Evolutionary conservation across 2,329 filamentous ascomycete species (phyloP).

Genomic region (Penicillium occitanis): DNA sequence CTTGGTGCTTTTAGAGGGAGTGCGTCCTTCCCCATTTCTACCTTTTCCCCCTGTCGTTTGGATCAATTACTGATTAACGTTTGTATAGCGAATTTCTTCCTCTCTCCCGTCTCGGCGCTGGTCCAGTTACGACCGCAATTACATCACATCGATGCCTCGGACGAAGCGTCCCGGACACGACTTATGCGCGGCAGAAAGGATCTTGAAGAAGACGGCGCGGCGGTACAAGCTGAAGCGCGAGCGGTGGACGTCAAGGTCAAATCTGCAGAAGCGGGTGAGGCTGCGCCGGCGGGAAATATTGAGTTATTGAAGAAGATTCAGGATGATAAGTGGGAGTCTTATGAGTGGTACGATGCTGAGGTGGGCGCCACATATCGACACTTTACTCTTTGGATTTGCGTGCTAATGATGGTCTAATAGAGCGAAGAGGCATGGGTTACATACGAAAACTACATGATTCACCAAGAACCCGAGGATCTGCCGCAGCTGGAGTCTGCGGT

Average conservation of each 20-base stretch:
- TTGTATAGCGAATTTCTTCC: slow-evolving; percentile 50
- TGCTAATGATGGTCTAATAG: slow-evolving; percentile 32
- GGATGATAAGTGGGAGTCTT: slow-evolving; percentile 75
- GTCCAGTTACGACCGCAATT: slow-evolving; percentile 89
- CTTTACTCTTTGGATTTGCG: not conserved
- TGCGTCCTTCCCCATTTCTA: slow-evolving; percentile 45
- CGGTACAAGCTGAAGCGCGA: slow-evolving; percentile 58
- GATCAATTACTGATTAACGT: not conserved
- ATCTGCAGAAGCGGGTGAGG: slow-evolving; percentile 66
- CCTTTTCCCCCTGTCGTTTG: not conserved
- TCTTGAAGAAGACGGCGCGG: slow-evolving; percentile 45
- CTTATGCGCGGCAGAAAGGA: slow-evolving; percentile 40
- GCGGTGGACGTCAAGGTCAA: slow-evolving; percentile 88
- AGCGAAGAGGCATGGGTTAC: slow-evolving; percentile 70
- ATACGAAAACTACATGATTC: slow-evolving; percentile 72
- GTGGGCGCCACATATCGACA: slow-evolving; percentile 31
- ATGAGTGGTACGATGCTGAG: slow-evolving; percentile 81
- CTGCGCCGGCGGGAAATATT: slow-evolving; percentile 69
- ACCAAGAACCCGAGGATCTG: slow-evolving; percentile 44
- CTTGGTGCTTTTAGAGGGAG: slow-evolving; percentile 84
- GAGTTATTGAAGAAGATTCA: slow-evolving; percentile 74
- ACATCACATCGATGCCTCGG: slow-evolving; percentile 83
- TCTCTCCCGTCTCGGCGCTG: slow-evolving; percentile 78
- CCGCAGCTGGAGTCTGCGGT: slow-evolving; percentile 56
- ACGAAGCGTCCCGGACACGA: slow-evolving; percentile 58